Base-by-base conservation (phyloP, 805 yeast genomes). In the Vanderwaltozyma yarrowii region DNA sequence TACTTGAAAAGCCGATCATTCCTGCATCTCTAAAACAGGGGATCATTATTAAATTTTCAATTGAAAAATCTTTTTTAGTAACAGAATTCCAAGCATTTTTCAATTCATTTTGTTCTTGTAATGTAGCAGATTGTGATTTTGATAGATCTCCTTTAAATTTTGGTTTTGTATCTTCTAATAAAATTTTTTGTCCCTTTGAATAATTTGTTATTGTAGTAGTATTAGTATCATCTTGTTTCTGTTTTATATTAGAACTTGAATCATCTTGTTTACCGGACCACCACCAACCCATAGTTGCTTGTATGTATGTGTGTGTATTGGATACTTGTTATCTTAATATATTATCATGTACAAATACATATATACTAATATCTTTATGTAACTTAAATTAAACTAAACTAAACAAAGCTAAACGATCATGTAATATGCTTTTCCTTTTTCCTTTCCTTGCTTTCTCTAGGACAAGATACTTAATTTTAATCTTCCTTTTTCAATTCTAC, bases 11-110 rank as follows among this genome's bases (percentile, higher is more conserved):
- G 7, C 94, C 94, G 1, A 86, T 69, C 38, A 83, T 58, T 45
- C 82, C 83, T 0, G 92, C 85, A 37, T 81, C 88, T 45, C 92
- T 63, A 52, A 83, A 80, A 52, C 94, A 83, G 2, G 94, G 92
- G 50, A 81, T 80, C 33, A 63, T 58, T 2, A 74, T 64, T 36
- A 78, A 62, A 30, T 68, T 70, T 6, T 65, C 66, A 6, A 76
- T 46, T 3, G 66, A 57, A 50, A 82, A 77, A 46, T 80, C 84
- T 0, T 70, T 61, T 17, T 61, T 33, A 17, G 66, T 57, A 11
- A 81, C 56, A 4, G 67, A 47, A 8, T 56, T 51, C 39, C 71
- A 55, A 0, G 76, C 80, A 35, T 49, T 47, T 25, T 52, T 54
- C 14, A 63, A 59, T 16, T 42, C 45, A 3, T 49, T 50, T 27